These are phyloP conservation scores for Coffea eugenioides DNA, from an alignment of 257 asterid genomes.

Conservation along the genomic window DNA sequence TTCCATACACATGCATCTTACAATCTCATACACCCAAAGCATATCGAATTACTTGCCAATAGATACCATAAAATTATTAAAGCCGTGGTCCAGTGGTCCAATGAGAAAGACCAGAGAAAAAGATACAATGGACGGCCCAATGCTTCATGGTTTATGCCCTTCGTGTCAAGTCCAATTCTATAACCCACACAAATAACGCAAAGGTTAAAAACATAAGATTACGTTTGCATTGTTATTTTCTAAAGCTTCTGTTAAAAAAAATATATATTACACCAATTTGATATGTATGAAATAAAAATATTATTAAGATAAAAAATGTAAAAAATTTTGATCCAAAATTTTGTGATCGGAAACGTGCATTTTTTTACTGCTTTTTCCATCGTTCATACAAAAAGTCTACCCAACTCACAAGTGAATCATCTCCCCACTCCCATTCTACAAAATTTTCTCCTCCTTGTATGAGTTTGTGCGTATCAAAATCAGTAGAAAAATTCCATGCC, in stretches of 20 bases:
- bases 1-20: too few species aligned
- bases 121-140: background rate
- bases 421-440: too few species aligned
- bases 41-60: background rate
- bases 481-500: too few species aligned
- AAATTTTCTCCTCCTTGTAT: background rate
- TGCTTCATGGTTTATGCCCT: background rate
- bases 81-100: background rate
- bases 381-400: too few species aligned
- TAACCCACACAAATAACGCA: background rate
- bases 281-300: too few species aligned
- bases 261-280: background rate
- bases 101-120: background rate
- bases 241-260: too few species aligned
- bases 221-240: too few species aligned
- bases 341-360: background rate
- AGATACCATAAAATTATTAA: background rate
- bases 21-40: background rate
- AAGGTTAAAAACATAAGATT: too few species aligned
- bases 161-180: background rate
- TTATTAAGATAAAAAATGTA: too few species aligned
- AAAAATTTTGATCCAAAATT: background rate
- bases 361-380: background rate
- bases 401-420: too few species aligned
- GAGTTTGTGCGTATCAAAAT: too few species aligned